Percentiles rank a stretch among this genome's conserved stretches.
phyloP scores from a whole-genome alignment of 1,139 yeast genomes.

The Nakaseomyces kungkrabaensis region DNA sequence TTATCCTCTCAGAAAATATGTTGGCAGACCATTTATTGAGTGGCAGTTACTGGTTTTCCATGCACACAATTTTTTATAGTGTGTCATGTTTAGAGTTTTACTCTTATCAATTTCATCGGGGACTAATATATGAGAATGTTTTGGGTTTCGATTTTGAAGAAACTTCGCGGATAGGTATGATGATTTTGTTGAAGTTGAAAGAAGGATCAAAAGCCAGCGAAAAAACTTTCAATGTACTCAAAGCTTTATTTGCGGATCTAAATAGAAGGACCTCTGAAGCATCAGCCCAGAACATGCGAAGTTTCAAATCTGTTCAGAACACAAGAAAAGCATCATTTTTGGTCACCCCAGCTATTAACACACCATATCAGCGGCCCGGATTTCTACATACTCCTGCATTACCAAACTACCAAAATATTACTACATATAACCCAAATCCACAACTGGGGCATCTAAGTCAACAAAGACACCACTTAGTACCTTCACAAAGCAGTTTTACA shows the following conservation, averaged over 20 bases:
- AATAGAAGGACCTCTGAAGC: slow-evolving; percentile 16
- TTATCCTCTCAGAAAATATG: slow-evolving; percentile 68
- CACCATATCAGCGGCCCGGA: not conserved
- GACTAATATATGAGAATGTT: slow-evolving; percentile 48
- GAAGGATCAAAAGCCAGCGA: slow-evolving; percentile 62
- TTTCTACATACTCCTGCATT: not conserved
- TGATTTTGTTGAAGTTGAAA: slow-evolving; percentile 55
- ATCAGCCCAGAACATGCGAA: slow-evolving; percentile 4
- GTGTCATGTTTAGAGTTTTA: slow-evolving; percentile 75
- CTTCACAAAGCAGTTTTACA: not conserved
- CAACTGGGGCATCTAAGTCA: not conserved
- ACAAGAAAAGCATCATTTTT: not conserved
- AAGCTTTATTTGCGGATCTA: slow-evolving; percentile 52
- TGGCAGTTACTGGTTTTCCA: slow-evolving; percentile 86
- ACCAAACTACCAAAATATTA: not conserved
- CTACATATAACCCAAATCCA: not conserved
- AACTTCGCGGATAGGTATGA: slow-evolving; percentile 61
- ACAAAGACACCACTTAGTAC: not conserved
- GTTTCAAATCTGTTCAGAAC: not conserved
- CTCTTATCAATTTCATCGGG: slow-evolving; percentile 33
- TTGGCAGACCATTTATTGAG: slow-evolving; percentile 56
- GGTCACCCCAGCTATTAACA: not conserved
- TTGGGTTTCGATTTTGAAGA: slow-evolving; percentile 47
- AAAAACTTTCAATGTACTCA: slow-evolving; percentile 63
- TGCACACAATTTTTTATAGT: slow-evolving; percentile 77